These are phyloP conservation scores for Neofusicoccum sp. DNA, from an alignment of 2,329 filamentous ascomycete species.

Conservation along the genomic window DNA sequence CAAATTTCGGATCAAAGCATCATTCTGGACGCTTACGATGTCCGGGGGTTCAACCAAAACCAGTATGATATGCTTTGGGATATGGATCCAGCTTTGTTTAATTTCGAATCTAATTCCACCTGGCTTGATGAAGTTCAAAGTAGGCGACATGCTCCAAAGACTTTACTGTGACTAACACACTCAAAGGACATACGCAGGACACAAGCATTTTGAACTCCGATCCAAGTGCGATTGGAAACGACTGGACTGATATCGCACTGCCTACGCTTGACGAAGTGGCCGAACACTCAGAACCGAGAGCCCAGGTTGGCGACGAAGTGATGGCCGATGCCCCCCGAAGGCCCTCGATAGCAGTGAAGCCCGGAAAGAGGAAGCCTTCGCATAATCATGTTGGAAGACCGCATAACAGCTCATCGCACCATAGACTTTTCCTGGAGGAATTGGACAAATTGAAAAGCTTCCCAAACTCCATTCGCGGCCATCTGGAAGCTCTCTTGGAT, in stretches of 20 bases:
- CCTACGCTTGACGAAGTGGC: background rate
- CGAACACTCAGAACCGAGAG: background rate
- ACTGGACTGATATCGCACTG: background rate
- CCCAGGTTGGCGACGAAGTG: too few species aligned
- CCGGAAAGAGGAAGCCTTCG: background rate
- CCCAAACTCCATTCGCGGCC: background rate
- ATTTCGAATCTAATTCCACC: background rate
- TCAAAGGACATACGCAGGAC: background rate
- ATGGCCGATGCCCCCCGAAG: background rate
- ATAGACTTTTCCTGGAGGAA: constrained; percentile 9
- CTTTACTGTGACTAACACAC: background rate
- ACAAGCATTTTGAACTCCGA: background rate
- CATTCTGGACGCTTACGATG: background rate
- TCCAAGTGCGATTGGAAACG: background rate
- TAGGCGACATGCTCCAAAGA: background rate
- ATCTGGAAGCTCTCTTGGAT: constrained; percentile 5
- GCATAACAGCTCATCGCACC: background rate
- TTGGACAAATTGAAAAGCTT: constrained; percentile 11
- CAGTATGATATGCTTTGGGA: background rate
- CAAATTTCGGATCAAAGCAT: background rate
- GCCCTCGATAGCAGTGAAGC: background rate
- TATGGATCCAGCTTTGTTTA: background rate
- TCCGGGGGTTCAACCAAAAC: background rate
- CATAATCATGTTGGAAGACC: background rate
- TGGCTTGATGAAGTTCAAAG: background rate